A percentile compares a stretch with the other conserved stretches of the same genome.
phyloP scores from a whole-genome alignment of 2,329 filamentous ascomycete species.

The Nothopassalora personata region DNA sequence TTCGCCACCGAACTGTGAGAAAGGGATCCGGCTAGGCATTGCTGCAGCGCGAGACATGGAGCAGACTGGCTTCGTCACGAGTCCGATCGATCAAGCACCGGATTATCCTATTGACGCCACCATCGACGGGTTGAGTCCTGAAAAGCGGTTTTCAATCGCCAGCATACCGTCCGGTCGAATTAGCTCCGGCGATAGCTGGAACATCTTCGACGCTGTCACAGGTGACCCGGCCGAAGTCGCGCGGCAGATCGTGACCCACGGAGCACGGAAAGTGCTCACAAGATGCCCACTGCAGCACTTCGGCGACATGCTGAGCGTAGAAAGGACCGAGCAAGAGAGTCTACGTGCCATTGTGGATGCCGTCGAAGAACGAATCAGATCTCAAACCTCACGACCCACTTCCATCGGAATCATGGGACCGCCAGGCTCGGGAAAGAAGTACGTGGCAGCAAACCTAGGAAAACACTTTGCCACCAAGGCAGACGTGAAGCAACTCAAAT shows the following conservation, averaged over 20 bases:
- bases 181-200: conserved; percentile 32
- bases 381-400: conserved; percentile 23
- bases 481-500: conserved; percentile 23
- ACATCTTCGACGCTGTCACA: conserved; percentile 30
- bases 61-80: conserved; percentile 24
- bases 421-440: conserved; percentile 32
- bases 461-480: conserved; percentile 22
- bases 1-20: conserved; percentile 27
- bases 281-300: conserved; percentile 27
- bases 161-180: conserved; percentile 31
- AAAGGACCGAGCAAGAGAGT: conserved; percentile 30
- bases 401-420: conserved; percentile 30
- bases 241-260: conserved; percentile 28
- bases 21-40: conserved; percentile 28
- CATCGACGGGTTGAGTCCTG: conserved; percentile 21
- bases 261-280: conserved; percentile 28
- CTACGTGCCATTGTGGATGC: conserved; percentile 28
- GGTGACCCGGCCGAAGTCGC: conserved; percentile 32
- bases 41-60: conserved; percentile 26
- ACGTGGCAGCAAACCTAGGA: conserved; percentile 28
- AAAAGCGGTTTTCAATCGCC: conserved; percentile 24
- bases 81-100: conserved; percentile 20
- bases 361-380: conserved; percentile 26
- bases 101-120: conserved; percentile 27
- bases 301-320: conserved; percentile 26